Conservation (phyloP, 2,329 filamentous ascomycete species). For the Thelonectria discophora region DNA sequence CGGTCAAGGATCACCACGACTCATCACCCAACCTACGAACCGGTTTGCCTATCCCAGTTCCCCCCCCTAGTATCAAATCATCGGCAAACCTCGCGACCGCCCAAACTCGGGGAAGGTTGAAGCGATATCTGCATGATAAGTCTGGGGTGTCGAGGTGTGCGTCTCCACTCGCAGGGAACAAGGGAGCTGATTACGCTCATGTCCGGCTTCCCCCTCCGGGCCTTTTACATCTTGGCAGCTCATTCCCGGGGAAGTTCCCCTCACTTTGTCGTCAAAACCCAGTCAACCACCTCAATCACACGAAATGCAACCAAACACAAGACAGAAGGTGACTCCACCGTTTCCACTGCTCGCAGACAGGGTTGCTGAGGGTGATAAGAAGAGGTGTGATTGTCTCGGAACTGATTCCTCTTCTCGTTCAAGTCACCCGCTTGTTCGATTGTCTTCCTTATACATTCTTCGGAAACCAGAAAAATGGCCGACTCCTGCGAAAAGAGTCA, state of each 20-base stretch:
- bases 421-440: neutral
- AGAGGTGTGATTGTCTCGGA: slow-evolving; percentile 10
- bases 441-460: neutral
- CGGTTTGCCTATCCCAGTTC: neutral
- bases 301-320: no score
- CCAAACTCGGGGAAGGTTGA: slow-evolving; percentile 1
- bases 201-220: no score
- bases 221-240: no score
- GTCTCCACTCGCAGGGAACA: slow-evolving; percentile 15
- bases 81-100: neutral
- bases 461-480: slow-evolving; percentile 1
- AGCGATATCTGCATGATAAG: neutral
- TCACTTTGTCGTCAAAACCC: no score
- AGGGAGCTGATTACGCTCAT: no score
- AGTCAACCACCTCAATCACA: no score
- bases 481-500: slow-evolving; percentile 18
- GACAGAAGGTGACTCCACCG: neutral
- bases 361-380: neutral
- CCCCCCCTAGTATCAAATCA: neutral
- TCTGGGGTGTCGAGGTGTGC: neutral
- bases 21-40: no score
- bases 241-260: no score
- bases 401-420: slow-evolving; percentile 13
- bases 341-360: slow-evolving; percentile 12
- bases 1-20: no score